These are phyloP conservation scores for Tolypocladium pustulatum DNA, from an alignment of 2,329 filamentous ascomycete species.

Conservation along the genomic window DNA sequence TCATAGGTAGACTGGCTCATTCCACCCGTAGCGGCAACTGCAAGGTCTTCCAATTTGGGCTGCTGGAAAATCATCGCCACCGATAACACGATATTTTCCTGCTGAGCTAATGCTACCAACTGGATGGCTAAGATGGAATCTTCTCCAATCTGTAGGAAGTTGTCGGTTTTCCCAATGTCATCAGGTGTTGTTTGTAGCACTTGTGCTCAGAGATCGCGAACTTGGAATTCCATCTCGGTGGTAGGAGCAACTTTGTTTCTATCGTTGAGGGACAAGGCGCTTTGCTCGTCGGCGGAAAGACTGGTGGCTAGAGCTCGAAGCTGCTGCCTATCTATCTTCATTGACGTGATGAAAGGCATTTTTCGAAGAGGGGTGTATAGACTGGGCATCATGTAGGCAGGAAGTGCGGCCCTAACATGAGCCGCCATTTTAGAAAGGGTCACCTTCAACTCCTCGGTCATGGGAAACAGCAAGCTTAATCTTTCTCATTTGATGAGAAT, in stretches of 20 bases:
- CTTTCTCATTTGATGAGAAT: not conserved
- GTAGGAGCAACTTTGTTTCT: not conserved
- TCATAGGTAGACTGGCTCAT: not conserved
- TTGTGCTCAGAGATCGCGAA: slow-evolving; percentile 9
- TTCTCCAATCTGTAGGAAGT: slow-evolving; percentile 18
- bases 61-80: slow-evolving; percentile 6
- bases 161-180: slow-evolving; percentile 4
- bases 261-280: not conserved
- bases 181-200: slow-evolving; percentile 22
- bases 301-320: not conserved
- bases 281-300: not conserved
- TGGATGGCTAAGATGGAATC: slow-evolving; percentile 14
- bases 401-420: not conserved
- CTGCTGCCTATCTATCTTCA: not conserved
- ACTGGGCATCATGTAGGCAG: slow-evolving; percentile 2
- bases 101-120: not conserved
- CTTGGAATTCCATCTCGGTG: not conserved
- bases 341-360: not conserved
- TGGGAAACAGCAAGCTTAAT: not conserved
- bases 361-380: not conserved
- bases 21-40: slow-evolving; percentile 4
- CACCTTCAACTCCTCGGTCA: not conserved
- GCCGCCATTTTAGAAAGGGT: not conserved
- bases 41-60: not conserved
- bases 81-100: not conserved